Base-by-base conservation (phyloP, 176 grass and related monocot genomes). In the Thalia dealbata region DNA sequence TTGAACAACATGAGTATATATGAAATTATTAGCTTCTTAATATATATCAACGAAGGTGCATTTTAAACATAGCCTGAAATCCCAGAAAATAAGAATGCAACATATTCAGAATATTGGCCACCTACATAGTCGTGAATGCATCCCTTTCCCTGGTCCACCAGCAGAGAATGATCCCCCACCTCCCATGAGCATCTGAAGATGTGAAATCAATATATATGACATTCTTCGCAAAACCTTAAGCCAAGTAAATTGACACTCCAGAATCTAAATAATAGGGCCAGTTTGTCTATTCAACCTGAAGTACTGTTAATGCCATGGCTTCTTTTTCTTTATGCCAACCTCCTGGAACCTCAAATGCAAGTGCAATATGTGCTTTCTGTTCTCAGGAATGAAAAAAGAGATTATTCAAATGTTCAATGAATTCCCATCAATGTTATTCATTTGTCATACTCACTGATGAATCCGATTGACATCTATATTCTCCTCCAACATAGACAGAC, bases 271-370 rank as follows among this genome's bases (percentile, higher is more conserved):
- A 6, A 23, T 4, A 9, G 58, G 21, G 52, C 52, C 61, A 43
- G 64, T 24, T 61, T 70, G n/a, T 73, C 29, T 76, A 51, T 42
- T 55, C 0, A 78, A 92, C 92, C 89, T 96, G 89, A 78, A 92
- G 89, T 64, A 92, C 87, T 67, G 92, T 85, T 45, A 38, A 38
- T 38, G 32, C 32, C 32, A 66, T 73, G 15, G 75, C 75, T 76
- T 96, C 87, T 48, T 88, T 96, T 74, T 88, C 89, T 77, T 92
- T 90, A 58, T 79, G 78, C 89, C 92, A 96, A 61, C 92, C 92
- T 84, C 92, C 83, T 50, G 92, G 89, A 51, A 96, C 72, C 78
- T 96, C 89, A 78, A 96, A 96, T 66, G 92, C 89, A 51, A 96
- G 74, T 6, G 92, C 89, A 83, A 96, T 69, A 81, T 92, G 78